A percentile compares a stretch with the other conserved stretches of the same genome.
Evolutionary conservation across 2,329 filamentous ascomycete species (phyloP).

Genomic region (Dactylellina parvicollis): DNA sequence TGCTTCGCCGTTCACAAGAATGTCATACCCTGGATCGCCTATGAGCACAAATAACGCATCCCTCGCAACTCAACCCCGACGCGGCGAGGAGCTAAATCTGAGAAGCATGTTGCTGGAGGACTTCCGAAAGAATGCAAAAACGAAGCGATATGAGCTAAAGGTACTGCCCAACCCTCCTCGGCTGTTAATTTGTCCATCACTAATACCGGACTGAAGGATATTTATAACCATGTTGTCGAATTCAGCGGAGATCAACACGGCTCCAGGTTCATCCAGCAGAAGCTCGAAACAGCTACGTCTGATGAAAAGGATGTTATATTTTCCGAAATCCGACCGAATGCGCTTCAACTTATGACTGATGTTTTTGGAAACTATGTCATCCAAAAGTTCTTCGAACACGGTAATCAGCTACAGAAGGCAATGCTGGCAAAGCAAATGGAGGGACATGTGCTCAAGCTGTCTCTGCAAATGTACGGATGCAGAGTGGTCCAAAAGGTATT

Average conservation of each 20-base stretch:
- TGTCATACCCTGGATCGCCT: constrained; percentile 60
- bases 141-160: constrained; percentile 81
- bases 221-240: constrained; percentile 86
- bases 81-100: constrained; percentile 71
- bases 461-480: constrained; percentile 90
- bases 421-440: constrained; percentile 86
- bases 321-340: constrained; percentile 83
- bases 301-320: constrained; percentile 95
- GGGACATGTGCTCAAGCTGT: constrained; percentile 80
- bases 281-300: constrained; percentile 89
- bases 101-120: constrained; percentile 81
- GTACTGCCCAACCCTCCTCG: constrained; percentile 60
- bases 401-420: constrained; percentile 92
- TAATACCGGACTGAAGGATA: constrained; percentile 68
- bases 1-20: constrained; percentile 56
- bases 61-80: constrained; percentile 61
- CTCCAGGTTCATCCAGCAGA: constrained; percentile 93
- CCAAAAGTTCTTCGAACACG: constrained; percentile 96
- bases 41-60: constrained; percentile 59
- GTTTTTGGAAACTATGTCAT: constrained; percentile 99
- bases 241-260: constrained; percentile 96
- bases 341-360: constrained; percentile 89
- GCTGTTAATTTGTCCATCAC: not conserved
- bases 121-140: constrained; percentile 79
- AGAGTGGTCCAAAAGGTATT: constrained; percentile 90